Evolutionary conservation across 2,329 filamentous ascomycete species (phyloP).

Genomic region (Blumeriella jaapii): DNA sequence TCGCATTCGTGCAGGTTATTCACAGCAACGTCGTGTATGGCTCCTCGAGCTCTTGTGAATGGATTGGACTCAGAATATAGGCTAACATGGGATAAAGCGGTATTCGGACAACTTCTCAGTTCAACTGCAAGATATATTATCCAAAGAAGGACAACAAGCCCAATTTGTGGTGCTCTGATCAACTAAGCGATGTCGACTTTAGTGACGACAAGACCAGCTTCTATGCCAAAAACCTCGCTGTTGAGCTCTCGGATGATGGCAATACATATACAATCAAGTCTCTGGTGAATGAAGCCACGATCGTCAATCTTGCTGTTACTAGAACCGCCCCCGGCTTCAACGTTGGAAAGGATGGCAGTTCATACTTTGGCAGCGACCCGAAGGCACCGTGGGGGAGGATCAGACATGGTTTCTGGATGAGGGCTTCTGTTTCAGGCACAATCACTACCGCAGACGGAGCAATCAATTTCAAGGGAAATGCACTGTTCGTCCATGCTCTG

Average conservation of each 20-base stretch:
- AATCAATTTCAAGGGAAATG: constrained; percentile 70
- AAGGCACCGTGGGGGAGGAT: constrained; percentile 83
- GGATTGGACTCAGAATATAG: constrained; percentile 12
- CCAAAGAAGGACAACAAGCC: constrained; percentile 54
- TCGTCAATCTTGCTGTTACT: constrained; percentile 79
- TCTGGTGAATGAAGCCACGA: constrained; percentile 63
- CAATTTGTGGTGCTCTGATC: constrained; percentile 74
- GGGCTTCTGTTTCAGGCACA: constrained; percentile 68
- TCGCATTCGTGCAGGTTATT: constrained; percentile 81
- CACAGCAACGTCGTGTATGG: constrained; percentile 93
- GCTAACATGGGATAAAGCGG: constrained; percentile 45
- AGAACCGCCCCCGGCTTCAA: constrained; percentile 70
- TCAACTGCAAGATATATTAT: constrained; percentile 89
- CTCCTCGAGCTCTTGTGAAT: constrained; percentile 1
- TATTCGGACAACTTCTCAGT: constrained; percentile 81
- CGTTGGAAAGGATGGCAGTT: constrained; percentile 72
- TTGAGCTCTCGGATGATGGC: constrained; percentile 80
- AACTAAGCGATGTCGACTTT: constrained; percentile 69
- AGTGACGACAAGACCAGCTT: constrained; percentile 74
- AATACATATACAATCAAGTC: constrained; percentile 83
- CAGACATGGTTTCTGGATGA: constrained; percentile 90
- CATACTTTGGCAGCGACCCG: constrained; percentile 76
- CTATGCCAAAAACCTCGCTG: constrained; percentile 72
- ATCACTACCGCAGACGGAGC: constrained; percentile 75
- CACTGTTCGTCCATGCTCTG: constrained; percentile 71